These are phyloP conservation scores for Polyplosphaeria fusca DNA, from an alignment of 495 filamentous ascomycete species.

Conservation along the genomic window DNA sequence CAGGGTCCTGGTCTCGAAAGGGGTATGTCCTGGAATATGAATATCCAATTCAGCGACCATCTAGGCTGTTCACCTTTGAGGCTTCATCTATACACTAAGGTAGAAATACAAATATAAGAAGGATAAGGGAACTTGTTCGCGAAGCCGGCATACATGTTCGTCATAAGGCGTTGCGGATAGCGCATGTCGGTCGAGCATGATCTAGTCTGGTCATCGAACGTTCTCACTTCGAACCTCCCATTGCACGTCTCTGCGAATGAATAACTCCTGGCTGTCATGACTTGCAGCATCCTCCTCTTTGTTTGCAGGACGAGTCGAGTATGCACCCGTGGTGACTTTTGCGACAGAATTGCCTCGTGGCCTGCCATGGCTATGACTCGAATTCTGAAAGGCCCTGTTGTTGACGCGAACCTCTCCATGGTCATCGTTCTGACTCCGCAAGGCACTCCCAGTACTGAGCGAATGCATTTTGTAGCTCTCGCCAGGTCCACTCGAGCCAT, in stretches of 20 bases:
- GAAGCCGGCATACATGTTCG: no score
- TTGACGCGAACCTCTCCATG: slow-evolving; percentile 5
- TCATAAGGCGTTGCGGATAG: no score
- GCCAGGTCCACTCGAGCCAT: slow-evolving; percentile 8
- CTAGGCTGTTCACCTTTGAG: no score
- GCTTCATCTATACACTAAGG: no score
- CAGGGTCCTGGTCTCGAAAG: no score
- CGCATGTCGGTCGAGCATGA: no score
- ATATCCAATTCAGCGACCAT: no score
- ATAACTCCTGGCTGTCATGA: slow-evolving; percentile 19
- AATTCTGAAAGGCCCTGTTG: neutral
- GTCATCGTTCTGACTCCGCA: slow-evolving; percentile 7
- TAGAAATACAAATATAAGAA: no score
- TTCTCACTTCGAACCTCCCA: slow-evolving; percentile 25
- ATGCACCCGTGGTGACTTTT: neutral
- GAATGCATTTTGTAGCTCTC: slow-evolving; percentile 14
- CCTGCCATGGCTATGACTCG: neutral
- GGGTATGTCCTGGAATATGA: no score
- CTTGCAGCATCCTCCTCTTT: slow-evolving; percentile 11
- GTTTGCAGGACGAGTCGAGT: neutral
- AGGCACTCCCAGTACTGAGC: slow-evolving; percentile 1
- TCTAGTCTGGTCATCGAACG: neutral
- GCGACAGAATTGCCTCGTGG: neutral
- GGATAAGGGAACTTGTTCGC: no score
- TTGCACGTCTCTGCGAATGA: slow-evolving; percentile 27